These are phyloP conservation scores for Hypoxylon subgilvum DNA, from an alignment of 495 filamentous ascomycete species.

Conservation along the genomic window DNA sequence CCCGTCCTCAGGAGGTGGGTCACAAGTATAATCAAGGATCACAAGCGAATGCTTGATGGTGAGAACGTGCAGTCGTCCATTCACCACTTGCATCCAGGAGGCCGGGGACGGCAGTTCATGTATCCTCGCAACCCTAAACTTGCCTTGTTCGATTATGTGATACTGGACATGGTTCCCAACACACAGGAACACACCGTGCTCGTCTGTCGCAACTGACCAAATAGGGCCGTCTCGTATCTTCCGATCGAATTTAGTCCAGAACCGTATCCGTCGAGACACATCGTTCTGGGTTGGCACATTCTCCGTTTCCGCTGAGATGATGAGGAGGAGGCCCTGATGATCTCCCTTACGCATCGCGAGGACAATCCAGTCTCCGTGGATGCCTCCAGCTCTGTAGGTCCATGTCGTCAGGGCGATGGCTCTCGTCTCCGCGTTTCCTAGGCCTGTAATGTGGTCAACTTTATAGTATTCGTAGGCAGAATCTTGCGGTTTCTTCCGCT, in stretches of 20 bases:
- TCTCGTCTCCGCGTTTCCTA: constrained; percentile 49
- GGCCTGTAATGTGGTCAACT: constrained; percentile 46
- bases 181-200: constrained; percentile 54
- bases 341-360: constrained; percentile 48
- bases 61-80: constrained; percentile 51
- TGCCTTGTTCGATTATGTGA: constrained; percentile 56
- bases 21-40: constrained; percentile 47
- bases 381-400: constrained; percentile 48
- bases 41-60: constrained; percentile 54
- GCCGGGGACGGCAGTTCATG: constrained; percentile 53
- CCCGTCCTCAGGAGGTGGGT: constrained; percentile 23
- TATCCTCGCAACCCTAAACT: constrained; percentile 46
- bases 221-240: constrained; percentile 47
- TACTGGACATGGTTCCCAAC: constrained; percentile 50
- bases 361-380: constrained; percentile 48
- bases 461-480: constrained; percentile 10
- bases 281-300: constrained; percentile 9
- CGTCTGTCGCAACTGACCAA: constrained; percentile 50
- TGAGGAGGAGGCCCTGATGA: constrained; percentile 49
- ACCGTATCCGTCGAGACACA: constrained; percentile 42
- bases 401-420: constrained; percentile 54
- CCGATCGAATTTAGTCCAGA: constrained; percentile 52
- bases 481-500: constrained; percentile 37
- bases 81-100: constrained; percentile 46
- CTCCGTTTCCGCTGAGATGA: constrained; percentile 49